Evolutionary conservation across 73 alveolate genomes (phyloP), one percentile per base, ranked within the genome.

Genomic region (Breviolum minutum): DNA sequence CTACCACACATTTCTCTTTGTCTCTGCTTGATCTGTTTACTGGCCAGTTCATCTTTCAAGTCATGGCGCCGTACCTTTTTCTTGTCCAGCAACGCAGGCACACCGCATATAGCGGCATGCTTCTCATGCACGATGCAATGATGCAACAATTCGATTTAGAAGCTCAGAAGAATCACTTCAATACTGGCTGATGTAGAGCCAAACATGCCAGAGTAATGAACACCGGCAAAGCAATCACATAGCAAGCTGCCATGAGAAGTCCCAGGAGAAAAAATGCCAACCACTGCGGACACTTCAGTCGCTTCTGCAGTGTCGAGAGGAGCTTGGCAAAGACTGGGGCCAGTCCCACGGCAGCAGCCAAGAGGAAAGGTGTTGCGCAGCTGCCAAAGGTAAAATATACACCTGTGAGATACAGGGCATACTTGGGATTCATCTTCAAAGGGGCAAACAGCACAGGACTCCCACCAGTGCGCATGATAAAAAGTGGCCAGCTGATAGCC

Each of bases 401-500:
- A 11, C 87, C 96, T 62, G 94, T 86, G 61, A 86, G 54, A 27
- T 86, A 86, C 80, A 63, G 63, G 27, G 70, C 63, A 29, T 63
- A 86, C 94, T 86, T 86, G 70, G 94, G 94, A 27, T 86, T 86
- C 95, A 64, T 14, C 98, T 92, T 92, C 80, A 92, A 20, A 1
- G 98, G 98, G 22, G 98, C 26, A 80, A 92, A 92, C 64, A 92
- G 81, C 32, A 92, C 60, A 5, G 98, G 98, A 60, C 98, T 92
- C 48, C 81, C 81, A 5, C 98, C 98, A 3, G 98, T 92, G 63
- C 98, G 61, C 90, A 74, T 54, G 90, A 92, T 74, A 89, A 92
- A 92, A 19, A 92, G 68, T 22, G 98, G 98, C 98, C 98, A 92
- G 69, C 98, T 92, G 16, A 92, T 64, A n/a, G 98, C 98, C 64